Evolutionary conservation across 148 eudicot genomes (phyloP), one percentile per base, ranked within the genome.

Genomic region (Camellia granthamiana): DNA sequence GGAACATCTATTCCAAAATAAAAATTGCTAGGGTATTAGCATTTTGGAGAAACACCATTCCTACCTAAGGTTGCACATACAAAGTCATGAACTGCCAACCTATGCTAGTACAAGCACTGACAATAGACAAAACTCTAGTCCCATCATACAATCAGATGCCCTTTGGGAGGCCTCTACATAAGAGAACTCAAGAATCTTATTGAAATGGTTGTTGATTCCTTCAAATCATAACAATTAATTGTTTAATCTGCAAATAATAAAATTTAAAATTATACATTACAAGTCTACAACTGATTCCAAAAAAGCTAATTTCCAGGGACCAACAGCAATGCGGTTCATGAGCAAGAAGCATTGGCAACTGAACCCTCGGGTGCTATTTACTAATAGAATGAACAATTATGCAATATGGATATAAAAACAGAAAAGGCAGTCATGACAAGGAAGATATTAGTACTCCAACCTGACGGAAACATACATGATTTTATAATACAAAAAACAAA

Each of bases 401-500:
- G 18, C 3, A 4, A 75, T 8, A 61, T 7, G 21, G 4, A 55
- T 6, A 42, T 61, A 41, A 30, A 63, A 38, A 67, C n/a, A 9
- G 67, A 69, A 38, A 30, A 59, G 72, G 46, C 56, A 64, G 64
- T 19, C 81, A 77, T 66, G 64, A 77, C 30, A 69, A 51, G 9
- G 6, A 77, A 69, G 55, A 56, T 47, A 54, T 15, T 47, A 9
- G 13, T 47, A 51, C 49, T 63, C 44, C 3, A 49, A 38, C 38
- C 43, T 13, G 44, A 64, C 15, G 43, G 54, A 16, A 52, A n/a
- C 46, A 4, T 14, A 9, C 43, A 9, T 49, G n/a, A 59, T 12
- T 58, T 11, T 7, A 62, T 43, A 51, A 3, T 3, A 13, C 14
- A 1, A 52, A 6, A 52, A 49, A 30, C 38, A 30, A 14, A 64